Evolutionary conservation across 371 early-diverging fungal genomes (phyloP), one percentile per base, ranked within the genome.

Genomic region (Mortierella sp.): DNA sequence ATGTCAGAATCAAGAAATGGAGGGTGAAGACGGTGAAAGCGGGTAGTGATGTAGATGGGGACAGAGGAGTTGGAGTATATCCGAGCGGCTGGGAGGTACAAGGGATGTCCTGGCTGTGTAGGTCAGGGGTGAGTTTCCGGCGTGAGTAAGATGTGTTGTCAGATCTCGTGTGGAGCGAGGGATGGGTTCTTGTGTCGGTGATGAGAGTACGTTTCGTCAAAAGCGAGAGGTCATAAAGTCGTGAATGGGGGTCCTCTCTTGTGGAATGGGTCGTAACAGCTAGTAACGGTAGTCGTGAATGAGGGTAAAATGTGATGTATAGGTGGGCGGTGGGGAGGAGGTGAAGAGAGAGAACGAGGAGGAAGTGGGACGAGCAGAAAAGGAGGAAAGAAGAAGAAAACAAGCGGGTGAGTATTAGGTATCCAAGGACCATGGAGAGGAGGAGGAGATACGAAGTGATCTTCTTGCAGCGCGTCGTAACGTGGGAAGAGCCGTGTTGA

Each of bases 211-310:
- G 14, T 19, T 31, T 45, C 57, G 57, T 56, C 37, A 34, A 34
- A 10, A 34, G 34, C 40, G 46, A 34, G 28, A n/a, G 41, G 28
- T 51, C 52, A 51, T 60, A 21, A 60, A 60, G 50, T 29, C 51
- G 60, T 51, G 44, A 56, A 40, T 29, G 31, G 49, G 10, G 47
- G 47, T 25, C 47, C 47, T 47, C 25, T 22, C n/a, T 47, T 47
- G 24, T 47, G 24, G n/a, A 22, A 3, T 3, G 24, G 22, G 22
- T 22, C 47, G 24, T 47, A 10, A 51, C 17, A 51, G 16, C 17
- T 19, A 16, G 19, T 4, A 22, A 2, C 51, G 17, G 29, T 10
- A 31, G 29, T n/a, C 2, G 24, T 12, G 39, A 31, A 2, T 10
- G 17, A 28, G 34, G 24, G 21, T 12, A 47, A 25, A n/a, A n/a